A percentile compares a stretch with the other conserved stretches of the same genome.
phyloP scores from a whole-genome alignment of 257 asterid genomes.

The Coffea canephora region DNA sequence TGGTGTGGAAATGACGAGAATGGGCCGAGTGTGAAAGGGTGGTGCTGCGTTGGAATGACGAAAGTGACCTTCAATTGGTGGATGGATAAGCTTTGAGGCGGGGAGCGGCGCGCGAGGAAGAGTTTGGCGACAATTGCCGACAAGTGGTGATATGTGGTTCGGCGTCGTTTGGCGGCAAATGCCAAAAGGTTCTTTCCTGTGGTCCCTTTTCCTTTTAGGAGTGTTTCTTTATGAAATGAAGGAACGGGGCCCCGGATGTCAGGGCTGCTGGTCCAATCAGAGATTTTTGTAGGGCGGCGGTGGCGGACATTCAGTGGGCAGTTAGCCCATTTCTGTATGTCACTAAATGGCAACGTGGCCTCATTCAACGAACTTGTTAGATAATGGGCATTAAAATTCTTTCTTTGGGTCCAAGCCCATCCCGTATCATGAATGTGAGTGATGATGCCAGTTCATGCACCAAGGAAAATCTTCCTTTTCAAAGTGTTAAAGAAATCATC shows the following conservation, averaged over 20 bases:
- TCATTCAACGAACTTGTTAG: too few relatives aligned
- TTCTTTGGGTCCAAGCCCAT: not conserved
- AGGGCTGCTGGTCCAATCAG: not conserved
- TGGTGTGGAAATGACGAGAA: not conserved
- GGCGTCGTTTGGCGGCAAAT: conserved; percentile 4
- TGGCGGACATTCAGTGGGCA: not conserved
- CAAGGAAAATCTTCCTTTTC: too few relatives aligned
- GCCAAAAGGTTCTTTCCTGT: not conserved
- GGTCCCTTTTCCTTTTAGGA: not conserved
- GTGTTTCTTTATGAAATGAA: not conserved
- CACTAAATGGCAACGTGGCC: too few relatives aligned
- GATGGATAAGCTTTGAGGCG: not conserved
- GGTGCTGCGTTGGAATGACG: not conserved
- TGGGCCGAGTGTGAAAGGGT: not conserved
- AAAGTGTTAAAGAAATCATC: too few relatives aligned
- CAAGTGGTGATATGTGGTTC: conserved; percentile 9
- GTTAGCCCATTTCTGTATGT: not conserved
- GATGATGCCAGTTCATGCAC: too few relatives aligned
- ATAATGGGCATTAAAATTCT: not conserved
- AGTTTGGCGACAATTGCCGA: not conserved
- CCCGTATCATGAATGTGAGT: too few relatives aligned
- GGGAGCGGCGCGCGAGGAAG: not conserved
- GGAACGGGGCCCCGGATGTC: not conserved
- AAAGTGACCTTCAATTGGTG: not conserved
- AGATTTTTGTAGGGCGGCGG: not conserved